Base-by-base conservation (phyloP, 164 flowering plant genomes). In the Euptelea pleiosperma region DNA sequence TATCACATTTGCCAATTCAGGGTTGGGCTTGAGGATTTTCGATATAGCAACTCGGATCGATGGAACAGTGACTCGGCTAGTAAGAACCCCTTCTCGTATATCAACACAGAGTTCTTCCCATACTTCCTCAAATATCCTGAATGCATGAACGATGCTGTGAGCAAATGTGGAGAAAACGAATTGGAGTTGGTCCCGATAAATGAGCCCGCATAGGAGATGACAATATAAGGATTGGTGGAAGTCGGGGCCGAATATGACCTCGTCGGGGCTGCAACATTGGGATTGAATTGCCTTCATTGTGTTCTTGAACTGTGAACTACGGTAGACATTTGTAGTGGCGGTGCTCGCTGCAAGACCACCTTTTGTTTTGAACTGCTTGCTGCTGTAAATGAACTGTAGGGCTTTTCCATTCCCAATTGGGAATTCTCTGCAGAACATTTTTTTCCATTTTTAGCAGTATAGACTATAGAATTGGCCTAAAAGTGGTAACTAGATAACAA, bases 231-330 rank as follows among this genome's bases (percentile, higher is more conserved):
- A 80, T 37, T 90, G 90, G 26, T 79, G 80, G 72, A 86, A 90
- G 56, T 88, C 86, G 2, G 92, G 78, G 6, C 92, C 94, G 45
- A 87, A 90, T 30, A 90, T 86, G 22, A 93, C 98, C 71, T 90
- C 98, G 54, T 86, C 87, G 0, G 98, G 98, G 77, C 97, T 87
- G 68, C 94, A 83, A 55, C 77, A 60, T 15, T 72, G 78, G 28
- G 83, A 83, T 57, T 67, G 77, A 24, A 86, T 77, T 9, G 79
- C 73, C 56, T 69, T 71, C 91, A 90, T 84, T 1, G 81, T 75
- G 30, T 45, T 71, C 70, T 80, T 82, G 68, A 71, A 93, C 28
- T 66, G 66, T 7, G 79, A 36, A 47, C 73, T 74, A 1, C 91
- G 80, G 47, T 65, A 93, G 30, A 93, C 74, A 64, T 87, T 83